Base-by-base conservation (phyloP, 2,329 filamentous ascomycete genomes). In the Sclerotinia nivalis region DNA sequence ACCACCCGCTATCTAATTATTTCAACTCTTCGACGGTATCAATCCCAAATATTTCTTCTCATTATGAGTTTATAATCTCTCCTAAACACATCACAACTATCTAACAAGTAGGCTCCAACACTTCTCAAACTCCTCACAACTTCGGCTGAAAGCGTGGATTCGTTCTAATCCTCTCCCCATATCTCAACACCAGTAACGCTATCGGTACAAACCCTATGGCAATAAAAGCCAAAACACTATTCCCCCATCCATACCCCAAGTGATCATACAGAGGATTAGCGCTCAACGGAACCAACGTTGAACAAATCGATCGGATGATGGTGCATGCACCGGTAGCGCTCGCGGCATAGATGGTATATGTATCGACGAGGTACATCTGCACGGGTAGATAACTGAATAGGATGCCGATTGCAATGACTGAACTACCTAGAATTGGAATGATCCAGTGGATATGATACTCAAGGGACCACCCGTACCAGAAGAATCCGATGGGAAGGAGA, bases 401-500 rank as follows among this genome's bases (percentile, higher is more conserved):
- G 69, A 86, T 84, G 1, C 84, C 84, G 31, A 85, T 79, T 8
- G 83, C 84, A 55, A 75, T 1, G 83, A 83, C 72, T 81, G 83
- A 59, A 0, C 83, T 87, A 2, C 82, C 83, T 2, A 85, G 81
- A 49, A 87, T 84, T 0, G 86, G 85, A 0, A 82, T 84, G 28
- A 87, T 83, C 85, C 86, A 89, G 68, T 87, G 85, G 0, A 84
- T 80, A 15, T 81, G 73, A 28, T 84, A 83, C 54, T 89, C 79
- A 0, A 84, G 83, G 0, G 84, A 84, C 86, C 86, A 89, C 1
- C 86, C 87, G 72, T 88, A 89, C 76, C 84, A 83, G 76, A 89
- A 88, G 49, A 89, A 79, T 0, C 52, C 40, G 0, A 84, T 77
- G 0, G 88, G 87, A 1, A 89, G 82, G 18, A 87, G 68, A 1